These are phyloP conservation scores for Acrocalymma vagum DNA, from an alignment of 2,329 filamentous ascomycete genomes.

Conservation along the genomic window DNA sequence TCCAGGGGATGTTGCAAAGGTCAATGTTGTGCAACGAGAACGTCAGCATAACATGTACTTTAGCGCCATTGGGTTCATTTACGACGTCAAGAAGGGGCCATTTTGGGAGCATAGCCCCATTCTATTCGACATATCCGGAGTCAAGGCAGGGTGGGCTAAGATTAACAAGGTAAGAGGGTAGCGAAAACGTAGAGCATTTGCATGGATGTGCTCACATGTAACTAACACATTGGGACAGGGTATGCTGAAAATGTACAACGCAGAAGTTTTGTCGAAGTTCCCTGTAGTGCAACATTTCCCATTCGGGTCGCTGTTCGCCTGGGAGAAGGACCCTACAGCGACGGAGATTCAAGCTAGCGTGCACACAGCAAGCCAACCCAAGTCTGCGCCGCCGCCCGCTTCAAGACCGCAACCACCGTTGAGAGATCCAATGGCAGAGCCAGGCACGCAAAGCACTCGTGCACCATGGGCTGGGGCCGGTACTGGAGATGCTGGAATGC, in stretches of 20 bases:
- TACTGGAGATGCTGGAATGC: conserved; percentile 17
- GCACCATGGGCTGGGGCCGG: no score
- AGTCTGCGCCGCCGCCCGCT: conserved; percentile 26
- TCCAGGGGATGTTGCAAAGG: conserved; percentile 69
- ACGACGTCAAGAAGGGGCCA: conserved; percentile 93
- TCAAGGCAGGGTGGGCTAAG: conserved; percentile 92
- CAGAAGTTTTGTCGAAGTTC: conserved; percentile 94
- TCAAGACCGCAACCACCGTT: conserved; percentile 29
- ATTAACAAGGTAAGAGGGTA: conserved; percentile 73
- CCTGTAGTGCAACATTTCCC: conserved; percentile 94
- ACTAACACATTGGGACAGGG: conserved; percentile 61
- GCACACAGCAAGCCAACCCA: conserved; percentile 47
- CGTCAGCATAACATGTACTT: conserved; percentile 77
- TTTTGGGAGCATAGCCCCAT: conserved; percentile 97
- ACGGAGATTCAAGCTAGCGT: conserved; percentile 38
- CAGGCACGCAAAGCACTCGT: conserved; percentile 12
- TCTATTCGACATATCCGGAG: conserved; percentile 91
- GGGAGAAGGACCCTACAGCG: conserved; percentile 56
- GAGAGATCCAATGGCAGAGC: conserved; percentile 34
- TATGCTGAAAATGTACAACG: conserved; percentile 99
- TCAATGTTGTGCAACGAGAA: conserved; percentile 50
- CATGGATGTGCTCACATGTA: neutral
- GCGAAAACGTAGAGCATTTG: neutral
- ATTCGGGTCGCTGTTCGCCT: conserved; percentile 59
- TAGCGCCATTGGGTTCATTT: conserved; percentile 93